Percentiles rank a stretch among this genome's conserved stretches.
These are phyloP conservation scores for Tolypocladium guangdongense DNA, from an alignment of 2,329 filamentous ascomycete species.

Conservation along the genomic window DNA sequence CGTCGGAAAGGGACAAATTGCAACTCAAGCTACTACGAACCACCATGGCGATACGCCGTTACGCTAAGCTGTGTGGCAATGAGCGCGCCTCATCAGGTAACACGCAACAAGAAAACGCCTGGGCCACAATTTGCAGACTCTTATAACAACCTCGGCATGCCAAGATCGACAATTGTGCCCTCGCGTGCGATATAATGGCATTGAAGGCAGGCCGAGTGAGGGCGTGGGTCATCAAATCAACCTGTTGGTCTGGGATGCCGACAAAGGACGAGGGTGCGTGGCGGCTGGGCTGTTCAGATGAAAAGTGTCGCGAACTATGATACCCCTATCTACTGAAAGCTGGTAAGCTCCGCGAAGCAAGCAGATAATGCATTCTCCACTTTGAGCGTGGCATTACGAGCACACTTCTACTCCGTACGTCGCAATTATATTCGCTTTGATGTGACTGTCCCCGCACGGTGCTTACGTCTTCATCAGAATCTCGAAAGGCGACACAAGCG, in stretches of 20 bases:
- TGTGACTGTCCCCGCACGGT: no score
- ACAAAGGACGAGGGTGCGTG: not conserved
- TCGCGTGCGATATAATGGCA: not conserved
- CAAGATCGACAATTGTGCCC: not conserved
- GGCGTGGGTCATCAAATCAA: not conserved
- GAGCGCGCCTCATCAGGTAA: not conserved
- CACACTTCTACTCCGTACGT: not conserved
- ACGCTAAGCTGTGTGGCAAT: not conserved
- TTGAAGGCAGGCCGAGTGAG: not conserved
- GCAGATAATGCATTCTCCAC: not conserved
- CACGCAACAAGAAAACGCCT: not conserved
- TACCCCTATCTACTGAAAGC: not conserved
- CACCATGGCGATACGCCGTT: not conserved
- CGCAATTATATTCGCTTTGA: not conserved
- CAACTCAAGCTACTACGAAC: not conserved
- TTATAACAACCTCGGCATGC: not conserved
- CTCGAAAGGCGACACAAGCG: no score
- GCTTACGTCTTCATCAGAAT: no score
- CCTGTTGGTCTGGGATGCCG: not conserved
- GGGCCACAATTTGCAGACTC: not conserved
- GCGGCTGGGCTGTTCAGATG: not conserved
- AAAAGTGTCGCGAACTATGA: not conserved
- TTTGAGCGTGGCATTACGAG: not conserved
- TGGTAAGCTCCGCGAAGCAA: not conserved
- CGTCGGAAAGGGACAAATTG: no score